Percentiles rank a stretch among this genome's conserved stretches.
Evolutionary conservation across 441 rosid genomes (phyloP).

Genomic region (Manihot esculenta): DNA sequence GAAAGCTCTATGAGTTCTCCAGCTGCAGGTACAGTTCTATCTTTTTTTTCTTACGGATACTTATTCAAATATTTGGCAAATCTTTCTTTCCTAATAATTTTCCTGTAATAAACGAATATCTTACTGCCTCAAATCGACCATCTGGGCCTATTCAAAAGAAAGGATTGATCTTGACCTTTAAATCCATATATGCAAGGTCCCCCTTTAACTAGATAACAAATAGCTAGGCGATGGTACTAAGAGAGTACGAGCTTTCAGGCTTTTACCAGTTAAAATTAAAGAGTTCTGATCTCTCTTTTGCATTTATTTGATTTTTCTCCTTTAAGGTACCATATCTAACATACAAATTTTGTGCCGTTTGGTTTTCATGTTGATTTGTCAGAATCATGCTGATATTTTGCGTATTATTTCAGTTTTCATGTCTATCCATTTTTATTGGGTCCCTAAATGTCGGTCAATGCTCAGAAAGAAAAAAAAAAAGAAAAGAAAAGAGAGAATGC

Average conservation of each 20-base stretch:
- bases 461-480: neutral
- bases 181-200: neutral
- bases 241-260: constrained; percentile 18
- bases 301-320: neutral
- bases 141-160: neutral
- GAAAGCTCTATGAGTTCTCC: constrained; percentile 80
- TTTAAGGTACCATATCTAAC: constrained; percentile 18
- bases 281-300: constrained; percentile 16
- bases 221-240: constrained; percentile 4
- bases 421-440: constrained; percentile 5
- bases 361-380: constrained; percentile 15
- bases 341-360: neutral
- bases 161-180: neutral
- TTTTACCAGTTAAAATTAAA: constrained; percentile 20
- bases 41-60: no score
- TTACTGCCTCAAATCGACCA: constrained; percentile 12
- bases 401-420: neutral
- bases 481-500: neutral
- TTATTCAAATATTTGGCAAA: neutral
- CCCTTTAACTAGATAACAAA: constrained; percentile 4
- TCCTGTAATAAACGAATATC: neutral
- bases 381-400: constrained; percentile 11
- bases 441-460: constrained; percentile 20
- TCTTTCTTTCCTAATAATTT: neutral
- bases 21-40: constrained; percentile 51